Percentiles rank a stretch among this genome's conserved stretches.
Evolutionary conservation across 1,284 basidiomycete genomes (phyloP).

Genomic region (Hymenochaete sp.): DNA sequence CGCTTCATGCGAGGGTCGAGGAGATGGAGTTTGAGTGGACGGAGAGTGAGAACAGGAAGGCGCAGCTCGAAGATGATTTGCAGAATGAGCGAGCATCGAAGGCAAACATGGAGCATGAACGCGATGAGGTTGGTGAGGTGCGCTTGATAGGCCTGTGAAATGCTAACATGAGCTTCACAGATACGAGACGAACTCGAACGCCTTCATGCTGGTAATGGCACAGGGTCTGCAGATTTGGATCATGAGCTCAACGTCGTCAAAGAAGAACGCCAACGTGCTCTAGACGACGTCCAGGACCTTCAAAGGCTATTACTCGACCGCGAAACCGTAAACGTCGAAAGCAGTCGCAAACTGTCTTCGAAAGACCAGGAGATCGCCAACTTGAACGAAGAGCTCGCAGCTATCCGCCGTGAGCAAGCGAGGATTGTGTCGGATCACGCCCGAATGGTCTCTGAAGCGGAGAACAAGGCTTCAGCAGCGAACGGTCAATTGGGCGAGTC

Average conservation of each 20-base stretch:
- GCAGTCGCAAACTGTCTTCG: constrained; percentile 32
- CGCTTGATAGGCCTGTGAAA: constrained; percentile 35
- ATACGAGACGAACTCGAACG: constrained; percentile 22
- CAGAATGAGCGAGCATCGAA: constrained; percentile 41
- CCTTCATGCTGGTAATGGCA: constrained; percentile 2
- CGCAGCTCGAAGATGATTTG: constrained; percentile 45
- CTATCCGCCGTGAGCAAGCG: constrained; percentile 45
- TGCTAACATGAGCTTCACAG: constrained; percentile 32
- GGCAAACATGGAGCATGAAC: constrained; percentile 45
- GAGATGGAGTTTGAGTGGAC: constrained; percentile 48
- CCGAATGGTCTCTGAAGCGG: constrained; percentile 41
- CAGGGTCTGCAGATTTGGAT: constrained; percentile 5
- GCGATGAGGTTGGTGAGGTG: constrained; percentile 48
- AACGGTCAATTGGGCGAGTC: constrained; percentile 39
- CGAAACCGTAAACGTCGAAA: constrained; percentile 39
- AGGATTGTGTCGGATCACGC: constrained; percentile 43
- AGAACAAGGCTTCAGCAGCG: constrained; percentile 38
- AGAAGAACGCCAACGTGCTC: constrained; percentile 46
- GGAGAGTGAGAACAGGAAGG: constrained; percentile 44
- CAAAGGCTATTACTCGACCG: constrained; percentile 48
- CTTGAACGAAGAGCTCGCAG: constrained; percentile 45
- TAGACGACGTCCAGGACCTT: constrained; percentile 44
- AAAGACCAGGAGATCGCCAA: constrained; percentile 40
- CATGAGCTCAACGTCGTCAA: constrained; percentile 42
- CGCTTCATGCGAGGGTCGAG: constrained; percentile 32